These are phyloP conservation scores for Rhodomyrtus tomentosa DNA, from an alignment of 345 rosid species.

Conservation along the genomic window DNA sequence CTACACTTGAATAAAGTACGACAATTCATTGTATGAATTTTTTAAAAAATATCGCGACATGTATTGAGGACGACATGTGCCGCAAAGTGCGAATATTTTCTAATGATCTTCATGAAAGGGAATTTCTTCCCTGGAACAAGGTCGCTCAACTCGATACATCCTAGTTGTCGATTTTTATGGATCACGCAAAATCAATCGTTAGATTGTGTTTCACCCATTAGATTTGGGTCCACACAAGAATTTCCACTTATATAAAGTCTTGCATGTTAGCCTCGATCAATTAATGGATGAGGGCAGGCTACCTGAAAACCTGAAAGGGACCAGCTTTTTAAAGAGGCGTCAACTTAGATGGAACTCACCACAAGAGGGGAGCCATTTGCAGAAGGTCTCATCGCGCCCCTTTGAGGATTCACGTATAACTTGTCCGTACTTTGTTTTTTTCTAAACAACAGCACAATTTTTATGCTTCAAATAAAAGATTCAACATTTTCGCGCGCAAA, in stretches of 20 bases:
- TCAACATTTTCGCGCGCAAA: no score
- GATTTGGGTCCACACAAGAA: fast-evolving
- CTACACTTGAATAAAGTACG: neutral
- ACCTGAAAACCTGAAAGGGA: fast-evolving
- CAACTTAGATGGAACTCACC: neutral
- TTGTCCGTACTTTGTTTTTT: neutral
- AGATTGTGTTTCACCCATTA: neutral
- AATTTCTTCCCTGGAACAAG: neutral
- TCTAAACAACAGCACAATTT: no score
- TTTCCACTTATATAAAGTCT: neutral
- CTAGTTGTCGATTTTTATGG: neutral
- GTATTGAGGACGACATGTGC: neutral
- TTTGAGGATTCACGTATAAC: neutral
- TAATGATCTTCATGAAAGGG: neutral
- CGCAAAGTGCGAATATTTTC: fast-evolving
- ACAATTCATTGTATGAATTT: neutral
- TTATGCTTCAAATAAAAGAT: no score
- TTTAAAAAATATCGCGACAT: neutral
- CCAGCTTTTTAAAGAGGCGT: neutral
- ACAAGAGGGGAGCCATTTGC: neutral
- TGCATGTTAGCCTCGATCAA: neutral
- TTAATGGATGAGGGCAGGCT: neutral
- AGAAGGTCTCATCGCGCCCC: neutral
- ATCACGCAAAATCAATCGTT: neutral
- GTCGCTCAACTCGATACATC: fast-evolving